Evolutionary conservation across 1,284 basidiomycete species (phyloP).

Genomic region (Earliella scabrosa): DNA sequence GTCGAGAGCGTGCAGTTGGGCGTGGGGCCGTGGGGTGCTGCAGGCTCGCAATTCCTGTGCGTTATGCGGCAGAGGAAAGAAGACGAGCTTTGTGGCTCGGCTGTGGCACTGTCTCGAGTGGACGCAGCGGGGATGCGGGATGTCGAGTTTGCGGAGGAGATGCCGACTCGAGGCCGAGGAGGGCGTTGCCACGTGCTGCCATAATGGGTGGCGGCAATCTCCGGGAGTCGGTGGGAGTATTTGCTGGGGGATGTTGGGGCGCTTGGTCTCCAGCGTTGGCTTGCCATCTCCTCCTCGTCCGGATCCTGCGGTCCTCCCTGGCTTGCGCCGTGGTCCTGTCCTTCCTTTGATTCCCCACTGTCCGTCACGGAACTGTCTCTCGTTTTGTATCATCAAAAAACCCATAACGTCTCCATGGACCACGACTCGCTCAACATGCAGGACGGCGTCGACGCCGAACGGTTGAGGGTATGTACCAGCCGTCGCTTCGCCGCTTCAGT

Average conservation of each 20-base stretch:
- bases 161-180: not conserved
- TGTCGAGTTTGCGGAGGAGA: too few species aligned
- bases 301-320: constrained; percentile 17
- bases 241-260: constrained; percentile 13
- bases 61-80: too few species aligned
- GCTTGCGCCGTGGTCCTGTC: constrained; percentile 36
- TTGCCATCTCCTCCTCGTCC: constrained; percentile 36
- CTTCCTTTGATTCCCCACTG: constrained; percentile 39
- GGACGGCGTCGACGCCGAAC: constrained; percentile 38
- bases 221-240: constrained; percentile 20
- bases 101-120: too few species aligned
- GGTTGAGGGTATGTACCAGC: constrained; percentile 36
- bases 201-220: constrained; percentile 10
- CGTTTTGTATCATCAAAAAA: constrained; percentile 35
- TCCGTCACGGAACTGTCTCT: constrained; percentile 41
- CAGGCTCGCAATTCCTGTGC: too few species aligned
- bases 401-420: constrained; percentile 36
- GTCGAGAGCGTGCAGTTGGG: too few species aligned
- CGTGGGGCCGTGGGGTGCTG: too few species aligned
- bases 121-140: too few species aligned
- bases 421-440: constrained; percentile 33
- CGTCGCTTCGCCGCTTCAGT: constrained; percentile 1
- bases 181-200: not conserved
- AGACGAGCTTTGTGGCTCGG: too few species aligned
- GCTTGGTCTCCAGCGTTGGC: constrained; percentile 20